Evolutionary conservation across 73 alveolate genomes (phyloP).

Genomic region (Paramecium pentaurelia): DNA sequence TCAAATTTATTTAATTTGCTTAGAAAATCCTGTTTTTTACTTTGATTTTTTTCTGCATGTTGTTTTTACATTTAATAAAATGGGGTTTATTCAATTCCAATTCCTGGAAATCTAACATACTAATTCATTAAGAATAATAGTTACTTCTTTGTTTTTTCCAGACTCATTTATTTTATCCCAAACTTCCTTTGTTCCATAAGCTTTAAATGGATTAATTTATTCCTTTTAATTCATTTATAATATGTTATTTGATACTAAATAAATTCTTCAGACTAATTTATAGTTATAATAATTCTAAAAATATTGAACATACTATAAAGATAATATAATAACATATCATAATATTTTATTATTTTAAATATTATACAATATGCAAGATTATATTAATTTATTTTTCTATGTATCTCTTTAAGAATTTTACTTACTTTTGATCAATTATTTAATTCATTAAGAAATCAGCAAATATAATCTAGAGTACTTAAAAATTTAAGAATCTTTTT

Average conservation of each 20-base stretch:
- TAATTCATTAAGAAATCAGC: too few relatives aligned
- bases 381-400: too few relatives aligned
- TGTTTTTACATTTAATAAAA: conserved; percentile 5
- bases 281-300: neutral
- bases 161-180: conserved; percentile 22
- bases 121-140: neutral
- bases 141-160: conserved; percentile 7
- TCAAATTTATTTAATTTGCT: neutral
- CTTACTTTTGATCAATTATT: too few relatives aligned
- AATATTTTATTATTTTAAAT: too few relatives aligned
- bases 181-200: conserved; percentile 27
- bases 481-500: too few relatives aligned
- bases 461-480: too few relatives aligned
- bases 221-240: conserved; percentile 28
- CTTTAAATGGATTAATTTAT: conserved; percentile 17
- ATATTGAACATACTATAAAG: neutral
- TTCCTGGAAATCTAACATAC: conserved; percentile 27
- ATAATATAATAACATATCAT: too few relatives aligned
- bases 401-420: neutral
- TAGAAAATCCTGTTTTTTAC: neutral
- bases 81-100: conserved; percentile 39
- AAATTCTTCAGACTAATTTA: neutral
- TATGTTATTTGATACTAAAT: neutral
- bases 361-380: too few relatives aligned
- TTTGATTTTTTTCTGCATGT: conserved; percentile 9